These are phyloP conservation scores for Sporothrix mexicana DNA, from an alignment of 2,329 filamentous ascomycete species.

Conservation along the genomic window DNA sequence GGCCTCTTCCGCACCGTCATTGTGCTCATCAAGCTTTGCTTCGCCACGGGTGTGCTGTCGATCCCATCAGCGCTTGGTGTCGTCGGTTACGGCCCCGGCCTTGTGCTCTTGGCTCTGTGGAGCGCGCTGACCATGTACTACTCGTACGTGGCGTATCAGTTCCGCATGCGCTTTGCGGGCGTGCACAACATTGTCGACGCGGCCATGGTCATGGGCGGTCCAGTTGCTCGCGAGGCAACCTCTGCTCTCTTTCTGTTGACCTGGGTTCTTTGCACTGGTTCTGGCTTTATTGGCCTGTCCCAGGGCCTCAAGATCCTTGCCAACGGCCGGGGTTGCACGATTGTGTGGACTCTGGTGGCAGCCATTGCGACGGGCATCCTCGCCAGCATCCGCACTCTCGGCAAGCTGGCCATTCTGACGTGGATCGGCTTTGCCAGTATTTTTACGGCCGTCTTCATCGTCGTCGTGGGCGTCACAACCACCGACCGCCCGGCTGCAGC, in stretches of 20 bases:
- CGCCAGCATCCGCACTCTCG: conserved; percentile 62
- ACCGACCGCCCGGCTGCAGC: conserved; percentile 61
- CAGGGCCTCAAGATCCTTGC: conserved; percentile 65
- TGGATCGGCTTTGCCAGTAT: conserved; percentile 66
- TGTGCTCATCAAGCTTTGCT: conserved; percentile 53
- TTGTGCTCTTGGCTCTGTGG: conserved; percentile 63
- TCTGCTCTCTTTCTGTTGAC: conserved; percentile 29
- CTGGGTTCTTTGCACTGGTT: conserved; percentile 30
- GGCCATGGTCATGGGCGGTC: conserved; percentile 61
- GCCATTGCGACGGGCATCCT: conserved; percentile 55
- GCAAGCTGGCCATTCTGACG: conserved; percentile 66
- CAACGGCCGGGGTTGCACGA: conserved; percentile 63
- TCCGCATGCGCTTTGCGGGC: conserved; percentile 48
- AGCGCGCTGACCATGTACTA: conserved; percentile 76
- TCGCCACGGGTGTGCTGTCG: conserved; percentile 66
- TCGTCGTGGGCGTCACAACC: conserved; percentile 58
- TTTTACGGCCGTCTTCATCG: conserved; percentile 63
- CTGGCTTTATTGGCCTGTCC: conserved; percentile 31
- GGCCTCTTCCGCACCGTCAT: conserved; percentile 53
- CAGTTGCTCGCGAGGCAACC: conserved; percentile 55
- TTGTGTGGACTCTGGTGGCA: conserved; percentile 61
- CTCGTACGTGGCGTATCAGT: conserved; percentile 50
- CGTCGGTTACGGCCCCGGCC: conserved; percentile 59
- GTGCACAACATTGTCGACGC: conserved; percentile 59
- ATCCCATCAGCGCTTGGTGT: conserved; percentile 69